Base-by-base conservation (phyloP, 139 green algal genomes). In the Micromonas commoda region DNA sequence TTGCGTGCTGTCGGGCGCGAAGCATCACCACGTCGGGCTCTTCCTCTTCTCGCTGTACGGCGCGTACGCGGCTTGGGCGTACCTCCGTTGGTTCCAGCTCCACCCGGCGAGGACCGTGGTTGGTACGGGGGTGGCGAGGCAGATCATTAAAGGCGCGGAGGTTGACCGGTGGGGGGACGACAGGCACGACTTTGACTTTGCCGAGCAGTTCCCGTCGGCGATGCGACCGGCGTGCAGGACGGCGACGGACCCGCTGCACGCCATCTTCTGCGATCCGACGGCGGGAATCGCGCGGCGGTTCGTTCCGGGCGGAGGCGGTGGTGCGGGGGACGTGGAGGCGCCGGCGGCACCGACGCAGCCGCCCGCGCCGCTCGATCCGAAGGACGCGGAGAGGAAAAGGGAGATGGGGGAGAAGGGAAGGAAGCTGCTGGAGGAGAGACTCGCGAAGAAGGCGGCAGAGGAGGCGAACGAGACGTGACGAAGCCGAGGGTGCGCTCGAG, bases 1-100 rank as follows among this genome's bases (percentile, higher is more conserved):
- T 6, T 72, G 54, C 37, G 24, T 81, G 4, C 26, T 69, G 24
- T 38, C 37, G 16, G 76, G 66, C 28, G 76, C 54, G 45, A 4
- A 63, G n/a, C 64, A 81, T 32, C 65, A 75, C 35, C 65, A 76
- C 64, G 52, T 81, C 0, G 76, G 76, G 1, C 37, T 81, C 23
- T 76, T 32, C n/a, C 29, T 81, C 1, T 81, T 81, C 64, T 64
- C 68, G 24, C 31, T 76, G 20, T 76, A 26, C 21, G 76, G 76
- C 3, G 54, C 76, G n/a, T 76, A 45, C 64, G 19, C 28, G 5
- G 64, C 29, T 5, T 81, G 76, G 76, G 45, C 31, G 28, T 81
- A 81, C 51, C 69, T 81, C 31, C 34, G 76, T 24, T 81, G 34
- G 37, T 81, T 81, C 31, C 76, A 81, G 76, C 31, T 31, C 21